Conservation (phyloP, 2,329 filamentous ascomycete genomes). For the Calonectria hawksworthii region DNA sequence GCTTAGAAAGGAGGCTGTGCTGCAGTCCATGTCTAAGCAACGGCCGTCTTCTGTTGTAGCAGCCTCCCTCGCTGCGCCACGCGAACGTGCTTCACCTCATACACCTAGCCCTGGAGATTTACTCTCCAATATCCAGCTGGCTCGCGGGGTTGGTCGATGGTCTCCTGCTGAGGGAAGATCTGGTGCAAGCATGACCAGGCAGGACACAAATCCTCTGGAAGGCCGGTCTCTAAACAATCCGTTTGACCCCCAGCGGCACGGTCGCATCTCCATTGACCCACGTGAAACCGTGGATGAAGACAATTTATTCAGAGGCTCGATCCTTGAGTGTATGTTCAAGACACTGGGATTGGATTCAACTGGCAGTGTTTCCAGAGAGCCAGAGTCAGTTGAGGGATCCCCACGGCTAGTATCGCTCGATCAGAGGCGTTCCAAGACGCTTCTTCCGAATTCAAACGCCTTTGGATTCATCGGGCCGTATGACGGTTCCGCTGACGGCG, state of each 20-base stretch:
- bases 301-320: slow-evolving; percentile 87
- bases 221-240: slow-evolving; percentile 69
- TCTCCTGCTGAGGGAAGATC: slow-evolving; percentile 38
- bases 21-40: slow-evolving; percentile 74
- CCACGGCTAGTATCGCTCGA: slow-evolving; percentile 89
- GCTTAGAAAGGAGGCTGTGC: slow-evolving; percentile 82
- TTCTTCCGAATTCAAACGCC: slow-evolving; percentile 79
- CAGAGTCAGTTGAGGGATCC: slow-evolving; percentile 85
- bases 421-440: slow-evolving; percentile 81
- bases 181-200: slow-evolving; percentile 47
- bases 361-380: slow-evolving; percentile 74
- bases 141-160: slow-evolving; percentile 69
- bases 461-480: slow-evolving; percentile 93
- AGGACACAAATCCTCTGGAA: slow-evolving; percentile 61
- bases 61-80: slow-evolving; percentile 56
- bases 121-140: slow-evolving; percentile 81
- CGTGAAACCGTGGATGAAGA: slow-evolving; percentile 92
- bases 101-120: slow-evolving; percentile 82
- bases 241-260: slow-evolving; percentile 66
- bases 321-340: slow-evolving; percentile 96
- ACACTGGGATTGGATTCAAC: slow-evolving; percentile 85
- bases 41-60: slow-evolving; percentile 59
- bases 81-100: slow-evolving; percentile 58
- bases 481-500: slow-evolving; percentile 80
- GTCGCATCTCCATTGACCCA: slow-evolving; percentile 70